A percentile compares a stretch with the other conserved stretches of the same genome.
phyloP scores from a whole-genome alignment of 2,329 filamentous ascomycete genomes.

The Pseudogymnoascus destructans region DNA sequence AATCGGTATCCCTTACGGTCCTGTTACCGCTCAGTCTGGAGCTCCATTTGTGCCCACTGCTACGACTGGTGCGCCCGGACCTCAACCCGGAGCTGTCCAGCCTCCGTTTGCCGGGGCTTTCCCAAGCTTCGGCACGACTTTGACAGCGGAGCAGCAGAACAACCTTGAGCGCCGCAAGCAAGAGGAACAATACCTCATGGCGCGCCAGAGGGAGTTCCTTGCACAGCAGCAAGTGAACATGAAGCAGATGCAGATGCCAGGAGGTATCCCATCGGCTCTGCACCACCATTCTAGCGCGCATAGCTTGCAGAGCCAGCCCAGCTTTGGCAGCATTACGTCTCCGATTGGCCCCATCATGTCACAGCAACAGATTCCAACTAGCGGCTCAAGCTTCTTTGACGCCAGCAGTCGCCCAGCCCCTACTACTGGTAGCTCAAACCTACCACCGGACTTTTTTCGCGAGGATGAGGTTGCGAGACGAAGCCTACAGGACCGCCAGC shows the following conservation, averaged over 20 bases:
- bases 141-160: slow-evolving; percentile 97
- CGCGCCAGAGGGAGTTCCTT: slow-evolving; percentile 85
- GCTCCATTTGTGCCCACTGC: slow-evolving; percentile 26
- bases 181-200: slow-evolving; percentile 94
- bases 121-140: slow-evolving; percentile 87
- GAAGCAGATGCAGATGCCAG: slow-evolving; percentile 56
- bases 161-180: slow-evolving; percentile 92
- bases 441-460: slow-evolving; percentile 41
- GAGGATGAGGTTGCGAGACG: slow-evolving; percentile 66
- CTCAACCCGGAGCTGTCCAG: slow-evolving; percentile 51
- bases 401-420: slow-evolving; percentile 30
- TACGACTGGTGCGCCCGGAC: slow-evolving; percentile 26
- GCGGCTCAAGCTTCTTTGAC: slow-evolving; percentile 60
- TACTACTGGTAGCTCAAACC: slow-evolving; percentile 30
- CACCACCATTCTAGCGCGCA: slow-evolving; percentile 94
- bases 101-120: slow-evolving; percentile 90
- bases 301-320: slow-evolving; percentile 92
- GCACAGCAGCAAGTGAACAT: slow-evolving; percentile 73
- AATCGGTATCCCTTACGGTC: slow-evolving; percentile 86
- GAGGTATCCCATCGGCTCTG: slow-evolving; percentile 39
- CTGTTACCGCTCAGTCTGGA: slow-evolving; percentile 38
- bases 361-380: slow-evolving; percentile 42
- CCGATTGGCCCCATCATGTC: slow-evolving; percentile 48
- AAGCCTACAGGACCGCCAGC: slow-evolving; percentile 32
- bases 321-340: slow-evolving; percentile 89